These are phyloP conservation scores for Leccinum subspadiceum DNA, from an alignment of 1,284 basidiomycete species.

Conservation along the genomic window DNA sequence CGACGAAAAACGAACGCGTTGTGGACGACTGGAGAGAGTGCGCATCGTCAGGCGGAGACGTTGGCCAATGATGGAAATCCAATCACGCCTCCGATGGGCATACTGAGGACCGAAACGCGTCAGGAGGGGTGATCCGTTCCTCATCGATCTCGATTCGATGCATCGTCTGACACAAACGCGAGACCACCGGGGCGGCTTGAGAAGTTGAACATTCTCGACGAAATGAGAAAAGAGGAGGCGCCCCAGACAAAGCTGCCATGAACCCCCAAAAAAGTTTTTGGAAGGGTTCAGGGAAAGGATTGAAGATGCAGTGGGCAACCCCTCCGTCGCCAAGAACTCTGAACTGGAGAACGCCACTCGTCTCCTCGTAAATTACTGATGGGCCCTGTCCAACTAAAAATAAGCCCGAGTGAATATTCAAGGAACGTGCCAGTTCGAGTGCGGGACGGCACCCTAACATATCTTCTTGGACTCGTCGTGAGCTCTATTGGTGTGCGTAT, in stretches of 20 bases:
- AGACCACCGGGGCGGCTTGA: not conserved
- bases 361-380: not conserved
- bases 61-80: not conserved
- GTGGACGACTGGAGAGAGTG: not conserved
- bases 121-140: not conserved
- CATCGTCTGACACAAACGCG: not conserved
- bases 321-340: not conserved
- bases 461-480: not conserved
- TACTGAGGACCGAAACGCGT: not conserved
- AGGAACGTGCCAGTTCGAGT: slow-evolving; percentile 5
- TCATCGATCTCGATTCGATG: not conserved
- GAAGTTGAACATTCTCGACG: not conserved
- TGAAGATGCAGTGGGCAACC: not conserved
- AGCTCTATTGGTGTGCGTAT: not conserved
- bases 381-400: slow-evolving; percentile 9
- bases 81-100: not conserved
- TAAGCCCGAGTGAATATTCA: slow-evolving; percentile 1
- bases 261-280: no score
- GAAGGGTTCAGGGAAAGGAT: not conserved
- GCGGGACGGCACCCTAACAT: not conserved
- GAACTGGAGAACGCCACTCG: slow-evolving; percentile 10
- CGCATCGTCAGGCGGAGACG: not conserved
- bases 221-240: not conserved
- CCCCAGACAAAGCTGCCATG: not conserved
- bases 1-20: not conserved